phyloP scores from a whole-genome alignment of 805 yeast species.

The Millerozyma miso region DNA sequence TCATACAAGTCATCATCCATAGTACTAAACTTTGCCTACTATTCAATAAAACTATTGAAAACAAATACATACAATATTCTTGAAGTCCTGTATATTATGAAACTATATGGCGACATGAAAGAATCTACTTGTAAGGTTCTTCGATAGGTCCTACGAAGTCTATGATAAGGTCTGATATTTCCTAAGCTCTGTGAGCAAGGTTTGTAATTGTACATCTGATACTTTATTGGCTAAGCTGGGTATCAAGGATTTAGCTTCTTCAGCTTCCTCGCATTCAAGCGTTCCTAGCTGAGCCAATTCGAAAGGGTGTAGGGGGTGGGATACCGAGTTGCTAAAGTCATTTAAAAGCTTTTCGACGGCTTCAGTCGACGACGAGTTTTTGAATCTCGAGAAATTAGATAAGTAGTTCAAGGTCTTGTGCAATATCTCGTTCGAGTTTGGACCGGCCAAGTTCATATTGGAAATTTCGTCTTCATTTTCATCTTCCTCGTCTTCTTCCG shows the following conservation, averaged over 20 bases:
- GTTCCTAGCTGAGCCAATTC: slow-evolving; percentile 91
- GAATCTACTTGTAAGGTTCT: not conserved
- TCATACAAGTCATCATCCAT: slow-evolving; percentile 69
- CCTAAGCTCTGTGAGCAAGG: slow-evolving; percentile 81
- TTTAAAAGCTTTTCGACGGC: slow-evolving; percentile 87
- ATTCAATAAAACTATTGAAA: not conserved
- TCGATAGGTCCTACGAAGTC: not conserved
- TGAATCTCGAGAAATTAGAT: slow-evolving; percentile 81
- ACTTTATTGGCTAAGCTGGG: slow-evolving; percentile 83
- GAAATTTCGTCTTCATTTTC: slow-evolving; percentile 43
- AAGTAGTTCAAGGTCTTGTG: slow-evolving; percentile 89
- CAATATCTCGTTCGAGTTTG: slow-evolving; percentile 80
- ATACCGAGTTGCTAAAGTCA: slow-evolving; percentile 52
- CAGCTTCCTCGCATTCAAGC: slow-evolving; percentile 91
- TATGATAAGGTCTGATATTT: slow-evolving; percentile 43
- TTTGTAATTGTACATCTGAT: slow-evolving; percentile 81
- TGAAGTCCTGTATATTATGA: not conserved
- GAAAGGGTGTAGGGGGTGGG: slow-evolving; percentile 76
- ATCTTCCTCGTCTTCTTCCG: slow-evolving; percentile 33
- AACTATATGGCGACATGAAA: not conserved
- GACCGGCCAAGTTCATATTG: slow-evolving; percentile 51
- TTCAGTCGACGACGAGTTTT: slow-evolving; percentile 86
- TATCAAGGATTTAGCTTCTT: slow-evolving; percentile 90
- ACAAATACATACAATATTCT: not conserved
- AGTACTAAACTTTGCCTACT: not conserved